Percentiles rank a stretch among this genome's conserved stretches.
phyloP scores from a whole-genome alignment of 371 early-diverging fungal species.

The Mortierella sp. region DNA sequence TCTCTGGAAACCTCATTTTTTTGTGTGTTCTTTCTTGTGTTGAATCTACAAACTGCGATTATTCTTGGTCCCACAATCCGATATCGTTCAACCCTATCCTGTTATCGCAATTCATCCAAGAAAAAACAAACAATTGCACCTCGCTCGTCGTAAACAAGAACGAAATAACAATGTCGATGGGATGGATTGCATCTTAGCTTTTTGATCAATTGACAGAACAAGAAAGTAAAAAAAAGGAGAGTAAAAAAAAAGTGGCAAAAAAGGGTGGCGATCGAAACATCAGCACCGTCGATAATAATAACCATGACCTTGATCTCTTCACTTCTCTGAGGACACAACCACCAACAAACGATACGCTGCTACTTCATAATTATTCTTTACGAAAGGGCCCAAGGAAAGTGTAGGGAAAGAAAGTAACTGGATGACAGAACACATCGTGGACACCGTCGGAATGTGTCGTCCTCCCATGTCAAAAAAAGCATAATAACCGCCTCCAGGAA shows the following conservation, averaged over 20 bases:
- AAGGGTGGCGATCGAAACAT: background rate
- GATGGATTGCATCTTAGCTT: too few species aligned
- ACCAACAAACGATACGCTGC: background rate
- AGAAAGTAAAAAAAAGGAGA: background rate
- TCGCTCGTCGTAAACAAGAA: background rate
- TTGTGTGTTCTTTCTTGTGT: background rate
- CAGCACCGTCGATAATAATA: background rate
- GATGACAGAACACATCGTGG: background rate
- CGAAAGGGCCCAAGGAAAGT: background rate
- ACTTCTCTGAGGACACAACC: background rate
- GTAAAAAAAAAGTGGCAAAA: background rate
- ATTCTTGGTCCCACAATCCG: background rate
- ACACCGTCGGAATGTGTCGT: background rate
- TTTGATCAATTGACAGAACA: too few species aligned
- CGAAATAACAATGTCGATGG: background rate
- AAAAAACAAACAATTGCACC: background rate
- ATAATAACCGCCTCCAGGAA: too few species aligned
- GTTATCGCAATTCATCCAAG: constrained; percentile 9
- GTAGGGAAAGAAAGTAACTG: background rate
- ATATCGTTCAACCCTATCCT: constrained; percentile 9
- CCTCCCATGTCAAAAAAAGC: background rate
- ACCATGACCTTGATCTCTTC: background rate
- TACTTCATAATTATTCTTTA: background rate
- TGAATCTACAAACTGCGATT: background rate
- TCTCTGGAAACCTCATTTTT: background rate